Base-by-base conservation (phyloP, 1,139 yeast genomes). In the Taiozyma onychis region DNA sequence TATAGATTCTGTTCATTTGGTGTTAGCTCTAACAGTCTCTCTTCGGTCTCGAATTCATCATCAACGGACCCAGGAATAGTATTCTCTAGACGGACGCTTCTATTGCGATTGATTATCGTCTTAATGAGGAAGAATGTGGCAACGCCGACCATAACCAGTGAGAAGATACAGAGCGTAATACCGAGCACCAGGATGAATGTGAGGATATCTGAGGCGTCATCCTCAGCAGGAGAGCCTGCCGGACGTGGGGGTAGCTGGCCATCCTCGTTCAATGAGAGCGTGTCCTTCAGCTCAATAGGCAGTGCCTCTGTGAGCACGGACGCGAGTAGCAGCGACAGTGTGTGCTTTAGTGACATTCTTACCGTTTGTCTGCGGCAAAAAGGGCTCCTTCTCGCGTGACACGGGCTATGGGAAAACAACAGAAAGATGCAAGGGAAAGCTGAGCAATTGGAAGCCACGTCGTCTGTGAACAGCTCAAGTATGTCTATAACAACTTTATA, bases 1-100 rank as follows among this genome's bases (percentile, higher is more conserved):
- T 84, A 91, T 35, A 91, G 73, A 59, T 90, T 96, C 65, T 85
- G 93, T 57, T 87, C 93, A 54, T 85, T 86, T 5, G 86, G 80
- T 21, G 83, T 71, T 16, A 86, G 66, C 55, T 79, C 85, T 46
- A 78, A 75, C 56, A 91, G 85, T 57, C 86, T 86, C 50, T 85
- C 80, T 41, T 76, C 73, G 34, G 82, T 70, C 47, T 80, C 84
- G 57, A 79, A 82, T 53, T 81, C 88, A 60, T 83, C 86, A 60
- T 83, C 89, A 51, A 78, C 72, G 27, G 78, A 71, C 11, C 84
- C 85, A 0, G 86, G 83, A 46, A 72, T 67, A 6, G 72, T 73
- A 43, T 70, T 57, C 45, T 57, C 62, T 48, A 60, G 43, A 34
- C 46, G 52, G 11, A 61, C 52, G 9, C 56, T 42, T 34, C 22